A percentile compares a stretch with the other conserved stretches of the same genome.
Conservation (phyloP, 2,329 filamentous ascomycete species). For the Aspergillus texensis region DNA sequence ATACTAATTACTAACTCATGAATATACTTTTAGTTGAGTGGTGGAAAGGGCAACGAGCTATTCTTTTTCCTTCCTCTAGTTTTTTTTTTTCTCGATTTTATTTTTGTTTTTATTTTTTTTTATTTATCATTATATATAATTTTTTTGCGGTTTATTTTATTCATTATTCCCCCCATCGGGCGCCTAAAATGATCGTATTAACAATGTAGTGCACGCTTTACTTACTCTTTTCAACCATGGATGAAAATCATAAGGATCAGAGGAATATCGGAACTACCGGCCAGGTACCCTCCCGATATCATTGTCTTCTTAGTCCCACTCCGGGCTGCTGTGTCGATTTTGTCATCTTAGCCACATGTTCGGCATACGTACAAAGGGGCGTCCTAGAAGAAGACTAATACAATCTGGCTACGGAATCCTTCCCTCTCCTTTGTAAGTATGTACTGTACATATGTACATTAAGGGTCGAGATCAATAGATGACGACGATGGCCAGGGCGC, state of each 20-base stretch:
- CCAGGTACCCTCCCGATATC: neutral
- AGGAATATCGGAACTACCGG: slow-evolving; percentile 2
- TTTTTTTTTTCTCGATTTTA: neutral
- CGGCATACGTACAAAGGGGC: neutral
- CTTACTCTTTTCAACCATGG: neutral
- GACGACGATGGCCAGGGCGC: neutral
- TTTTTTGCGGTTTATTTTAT: neutral
- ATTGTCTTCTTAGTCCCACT: neutral
- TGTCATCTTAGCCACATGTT: neutral
- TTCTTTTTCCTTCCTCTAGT: neutral
- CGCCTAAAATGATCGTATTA: neutral
- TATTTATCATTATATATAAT: neutral
- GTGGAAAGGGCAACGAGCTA: neutral
- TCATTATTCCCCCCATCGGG: neutral
- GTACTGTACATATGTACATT: neutral
- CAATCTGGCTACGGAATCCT: neutral
- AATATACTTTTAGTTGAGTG: neutral
- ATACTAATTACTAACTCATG: neutral
- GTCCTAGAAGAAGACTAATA: neutral
- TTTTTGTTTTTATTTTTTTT: neutral
- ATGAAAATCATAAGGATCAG: neutral
- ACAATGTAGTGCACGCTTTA: neutral
- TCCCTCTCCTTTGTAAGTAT: neutral
- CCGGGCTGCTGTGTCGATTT: neutral
- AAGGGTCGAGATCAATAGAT: neutral